These are phyloP conservation scores for Suillus hirtellus DNA, from an alignment of 768 basidiomycete genomes.

Conservation along the genomic window DNA sequence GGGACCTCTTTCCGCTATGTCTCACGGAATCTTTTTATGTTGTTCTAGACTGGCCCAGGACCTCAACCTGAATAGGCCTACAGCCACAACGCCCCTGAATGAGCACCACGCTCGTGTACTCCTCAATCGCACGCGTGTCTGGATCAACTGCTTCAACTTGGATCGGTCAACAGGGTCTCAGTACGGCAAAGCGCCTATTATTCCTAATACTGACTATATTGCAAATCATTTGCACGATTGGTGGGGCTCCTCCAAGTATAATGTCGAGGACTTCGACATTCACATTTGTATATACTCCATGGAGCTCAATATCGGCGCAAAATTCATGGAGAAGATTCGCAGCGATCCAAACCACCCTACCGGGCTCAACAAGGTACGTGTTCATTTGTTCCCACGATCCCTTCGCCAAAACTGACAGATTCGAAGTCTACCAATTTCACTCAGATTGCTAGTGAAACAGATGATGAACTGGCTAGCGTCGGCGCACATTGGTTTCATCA, in stretches of 20 bases:
- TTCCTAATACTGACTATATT: slow-evolving; percentile 75
- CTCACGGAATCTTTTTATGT: slow-evolving; percentile 10
- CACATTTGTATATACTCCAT: slow-evolving; percentile 78
- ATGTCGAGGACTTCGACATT: slow-evolving; percentile 75
- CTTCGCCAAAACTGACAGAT: slow-evolving; percentile 4
- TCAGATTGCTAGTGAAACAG: slow-evolving; percentile 60
- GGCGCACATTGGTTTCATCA: slow-evolving; percentile 56
- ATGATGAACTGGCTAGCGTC: slow-evolving; percentile 64
- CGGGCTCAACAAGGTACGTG: slow-evolving; percentile 67
- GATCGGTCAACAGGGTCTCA: slow-evolving; percentile 88
- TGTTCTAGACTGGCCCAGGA: slow-evolving; percentile 76
- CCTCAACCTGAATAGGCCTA: slow-evolving; percentile 82
- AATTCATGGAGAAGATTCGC: slow-evolving; percentile 64
- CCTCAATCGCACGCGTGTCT: slow-evolving; percentile 85
- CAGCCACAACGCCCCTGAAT: slow-evolving; percentile 70
- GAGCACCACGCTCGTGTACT: slow-evolving; percentile 84
- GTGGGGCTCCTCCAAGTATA: slow-evolving; percentile 69
- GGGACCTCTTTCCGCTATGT: slow-evolving; percentile 10
- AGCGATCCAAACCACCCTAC: slow-evolving; percentile 74
- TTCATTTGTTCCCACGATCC: not conserved
- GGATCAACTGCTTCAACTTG: slow-evolving; percentile 89
- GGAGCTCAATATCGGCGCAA: slow-evolving; percentile 63
- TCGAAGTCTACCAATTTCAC: slow-evolving; percentile 66
- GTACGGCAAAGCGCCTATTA: slow-evolving; percentile 85
- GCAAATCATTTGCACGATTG: slow-evolving; percentile 68